phyloP scores from a whole-genome alignment of 2,329 filamentous ascomycete genomes.

The Aspergillus melleus region DNA sequence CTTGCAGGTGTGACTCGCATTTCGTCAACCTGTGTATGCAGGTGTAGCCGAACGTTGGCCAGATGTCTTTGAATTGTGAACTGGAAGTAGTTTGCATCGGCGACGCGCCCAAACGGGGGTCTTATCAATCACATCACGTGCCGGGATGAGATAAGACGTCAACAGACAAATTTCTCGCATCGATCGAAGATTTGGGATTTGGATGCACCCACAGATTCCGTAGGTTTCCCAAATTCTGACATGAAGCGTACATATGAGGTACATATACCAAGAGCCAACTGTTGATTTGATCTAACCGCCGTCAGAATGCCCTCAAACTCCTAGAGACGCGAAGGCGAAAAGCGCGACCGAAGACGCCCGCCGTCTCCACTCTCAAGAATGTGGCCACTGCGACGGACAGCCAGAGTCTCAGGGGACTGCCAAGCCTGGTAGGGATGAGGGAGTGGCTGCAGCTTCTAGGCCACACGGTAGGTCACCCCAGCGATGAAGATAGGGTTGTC shows the following conservation, averaged over 20 bases:
- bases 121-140: no score
- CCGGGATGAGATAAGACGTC: no score
- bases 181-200: no score
- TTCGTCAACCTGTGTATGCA: no score
- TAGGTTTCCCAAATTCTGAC: no score
- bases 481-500: not conserved
- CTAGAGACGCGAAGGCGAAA: conserved; percentile 23
- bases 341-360: conserved; percentile 14
- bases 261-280: not conserved
- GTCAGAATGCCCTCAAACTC: conserved; percentile 25
- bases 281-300: not conserved
- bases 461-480: conserved; percentile 25
- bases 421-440: conserved; percentile 33
- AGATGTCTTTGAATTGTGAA: no score
- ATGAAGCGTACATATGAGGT: conserved; percentile 15
- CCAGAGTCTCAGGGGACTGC: conserved; percentile 22
- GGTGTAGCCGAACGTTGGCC: no score
- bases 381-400: conserved; percentile 4
- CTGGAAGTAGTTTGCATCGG: no score
- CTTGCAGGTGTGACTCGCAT: not conserved
- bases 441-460: conserved; percentile 33
- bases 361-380: not conserved
- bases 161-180: no score
- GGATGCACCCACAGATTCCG: no score
- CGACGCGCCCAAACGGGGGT: no score